phyloP scores from a whole-genome alignment of 78 protist genomes.

The Dictyostelium intermedium region DNA sequence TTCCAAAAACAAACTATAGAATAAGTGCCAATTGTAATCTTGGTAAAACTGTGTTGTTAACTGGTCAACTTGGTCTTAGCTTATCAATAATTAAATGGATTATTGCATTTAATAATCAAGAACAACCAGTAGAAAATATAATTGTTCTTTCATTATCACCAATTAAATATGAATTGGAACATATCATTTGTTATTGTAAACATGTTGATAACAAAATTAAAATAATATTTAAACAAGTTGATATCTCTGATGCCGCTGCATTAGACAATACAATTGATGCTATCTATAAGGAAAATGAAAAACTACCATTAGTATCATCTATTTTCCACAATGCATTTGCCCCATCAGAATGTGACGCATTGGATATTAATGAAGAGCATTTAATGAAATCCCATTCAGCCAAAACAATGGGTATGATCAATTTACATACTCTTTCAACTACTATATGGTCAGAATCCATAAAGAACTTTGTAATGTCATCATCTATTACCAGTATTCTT shows the following conservation, averaged over 20 bases:
- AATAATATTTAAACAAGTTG: not conserved
- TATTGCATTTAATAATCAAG: not conserved
- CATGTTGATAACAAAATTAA: not conserved
- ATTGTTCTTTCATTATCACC: slow-evolving; percentile 4
- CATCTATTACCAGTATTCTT: too few species aligned
- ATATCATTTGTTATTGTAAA: not conserved
- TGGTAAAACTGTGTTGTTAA: not conserved
- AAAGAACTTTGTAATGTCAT: slow-evolving; percentile 17
- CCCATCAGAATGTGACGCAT: slow-evolving; percentile 7
- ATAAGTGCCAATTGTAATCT: not conserved
- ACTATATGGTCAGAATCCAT: not conserved
- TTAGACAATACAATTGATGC: not conserved
- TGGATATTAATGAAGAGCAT: not conserved
- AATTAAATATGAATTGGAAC: not conserved
- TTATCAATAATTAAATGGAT: not conserved
- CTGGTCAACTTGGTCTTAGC: not conserved
- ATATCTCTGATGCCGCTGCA: not conserved
- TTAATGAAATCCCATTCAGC: not conserved
- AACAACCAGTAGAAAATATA: not conserved
- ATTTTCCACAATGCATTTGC: slow-evolving; percentile 55
- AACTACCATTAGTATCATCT: not conserved
- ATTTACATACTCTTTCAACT: slow-evolving; percentile 11
- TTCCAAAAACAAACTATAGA: not conserved
- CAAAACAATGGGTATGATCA: slow-evolving; percentile 70
- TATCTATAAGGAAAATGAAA: not conserved